phyloP scores from a whole-genome alignment of 768 basidiomycete species.

The Phlebiopsis flavidoalba region DNA sequence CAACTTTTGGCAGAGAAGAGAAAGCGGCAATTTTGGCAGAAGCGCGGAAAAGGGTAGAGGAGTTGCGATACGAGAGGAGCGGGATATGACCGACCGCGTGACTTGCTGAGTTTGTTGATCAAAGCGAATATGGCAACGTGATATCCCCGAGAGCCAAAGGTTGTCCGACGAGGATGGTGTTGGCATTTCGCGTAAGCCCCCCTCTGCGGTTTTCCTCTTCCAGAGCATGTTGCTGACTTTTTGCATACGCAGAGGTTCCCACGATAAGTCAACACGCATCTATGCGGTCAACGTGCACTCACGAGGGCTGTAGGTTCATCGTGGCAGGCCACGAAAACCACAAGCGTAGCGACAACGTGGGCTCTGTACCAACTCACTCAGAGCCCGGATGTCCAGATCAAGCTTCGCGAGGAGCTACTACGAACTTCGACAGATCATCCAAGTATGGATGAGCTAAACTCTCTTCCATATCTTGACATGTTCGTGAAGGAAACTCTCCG shows the following conservation, averaged over 20 bases:
- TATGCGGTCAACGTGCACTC: background rate
- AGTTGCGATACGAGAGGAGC: constrained; percentile 24
- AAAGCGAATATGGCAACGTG: constrained; percentile 60
- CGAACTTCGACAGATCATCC: constrained; percentile 49
- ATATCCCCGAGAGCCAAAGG: constrained; percentile 47
- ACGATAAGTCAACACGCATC: background rate
- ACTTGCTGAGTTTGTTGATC: constrained; percentile 56
- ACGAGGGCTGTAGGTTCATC: constrained; percentile 9
- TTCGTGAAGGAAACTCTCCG: constrained; percentile 59
- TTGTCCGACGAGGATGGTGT: constrained; percentile 60
- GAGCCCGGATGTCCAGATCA: constrained; percentile 30
- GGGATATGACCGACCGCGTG: constrained; percentile 36
- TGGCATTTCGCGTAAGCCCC: constrained; percentile 32
- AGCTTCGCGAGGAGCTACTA: constrained; percentile 35
- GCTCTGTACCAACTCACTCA: constrained; percentile 35
- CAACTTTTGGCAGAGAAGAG: constrained; percentile 26
- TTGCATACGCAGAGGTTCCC: background rate
- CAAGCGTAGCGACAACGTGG: constrained; percentile 31
- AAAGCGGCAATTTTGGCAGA: constrained; percentile 27
- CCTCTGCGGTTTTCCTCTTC: constrained; percentile 24
- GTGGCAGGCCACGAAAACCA: constrained; percentile 31
- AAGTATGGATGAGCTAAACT: constrained; percentile 63
- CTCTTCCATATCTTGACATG: constrained; percentile 65
- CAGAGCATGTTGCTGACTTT: background rate
- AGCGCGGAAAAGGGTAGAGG: constrained; percentile 8